These are phyloP conservation scores for Misopates orontium DNA, from an alignment of 257 asterid species.

Conservation along the genomic window DNA sequence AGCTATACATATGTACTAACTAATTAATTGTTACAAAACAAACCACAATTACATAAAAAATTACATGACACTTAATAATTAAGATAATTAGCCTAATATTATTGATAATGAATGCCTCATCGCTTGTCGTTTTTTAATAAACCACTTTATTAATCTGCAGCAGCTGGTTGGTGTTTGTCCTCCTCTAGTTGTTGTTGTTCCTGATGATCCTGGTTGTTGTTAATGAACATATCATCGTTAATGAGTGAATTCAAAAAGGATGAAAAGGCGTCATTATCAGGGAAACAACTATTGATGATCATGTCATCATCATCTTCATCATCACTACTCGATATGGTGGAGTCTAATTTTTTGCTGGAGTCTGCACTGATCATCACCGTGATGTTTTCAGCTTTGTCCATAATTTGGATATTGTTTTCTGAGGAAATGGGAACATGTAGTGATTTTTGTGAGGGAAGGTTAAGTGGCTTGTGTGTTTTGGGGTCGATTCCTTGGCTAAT, in stretches of 20 bases:
- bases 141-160: too few species aligned
- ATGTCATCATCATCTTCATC: slow-evolving; percentile 27
- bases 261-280: slow-evolving; percentile 56
- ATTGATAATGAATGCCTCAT: too few species aligned
- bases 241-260: slow-evolving; percentile 65
- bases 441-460: slow-evolving; percentile 10
- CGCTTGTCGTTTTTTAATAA: too few species aligned
- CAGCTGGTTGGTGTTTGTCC: slow-evolving; percentile 11
- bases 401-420: too few species aligned
- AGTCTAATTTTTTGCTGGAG: neutral
- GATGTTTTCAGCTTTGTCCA: too few species aligned
- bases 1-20: too few species aligned
- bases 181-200: slow-evolving; percentile 18
- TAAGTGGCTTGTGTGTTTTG: slow-evolving; percentile 62
- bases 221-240: slow-evolving; percentile 50
- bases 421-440: slow-evolving; percentile 8
- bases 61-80: too few species aligned
- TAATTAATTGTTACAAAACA: too few species aligned
- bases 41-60: too few species aligned
- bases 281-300: slow-evolving; percentile 24
- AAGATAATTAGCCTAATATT: too few species aligned
- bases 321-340: neutral
- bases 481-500: slow-evolving; percentile 79
- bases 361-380: too few species aligned
- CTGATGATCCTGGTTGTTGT: too few species aligned